Base-by-base conservation (phyloP, 495 filamentous ascomycete species). In the Monascus purpureus region DNA sequence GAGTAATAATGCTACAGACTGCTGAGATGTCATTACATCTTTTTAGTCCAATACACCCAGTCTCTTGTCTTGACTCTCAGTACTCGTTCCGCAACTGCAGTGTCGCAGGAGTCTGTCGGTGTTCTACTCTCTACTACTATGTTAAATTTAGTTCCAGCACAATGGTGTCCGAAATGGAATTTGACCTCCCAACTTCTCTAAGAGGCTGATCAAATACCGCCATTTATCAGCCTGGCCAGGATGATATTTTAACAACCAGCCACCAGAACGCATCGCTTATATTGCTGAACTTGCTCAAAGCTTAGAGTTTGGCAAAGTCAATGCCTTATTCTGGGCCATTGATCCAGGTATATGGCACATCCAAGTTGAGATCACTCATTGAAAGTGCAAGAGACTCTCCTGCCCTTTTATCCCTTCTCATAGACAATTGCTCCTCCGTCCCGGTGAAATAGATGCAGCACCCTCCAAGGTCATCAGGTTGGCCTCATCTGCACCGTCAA, bases 161-260 rank as follows among this genome's bases (percentile, higher is more conserved):
- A 36, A 36, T 32, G 38, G 15, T 25, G 16, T 22, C 20, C 9
- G 20, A 22, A 22, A 22, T 22, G 20, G 20, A 22, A 22, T 5
- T 22, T 22, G 20, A 9, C 20, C 20, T 4, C 9, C 20, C 20
- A 22, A 22, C 5, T 9, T 9, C 4, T 22, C 20, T 22, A 22
- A 22, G 20, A 9, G 20, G 20, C 5, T 5, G 20, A 22, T 22
- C 20, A 4, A 22, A 22, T 22, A 22, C 20, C 9, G 20, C 9
- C 5, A 22, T 5, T 22, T 22, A 22, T 22, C 20, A 5, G 20
- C 20, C 20, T 9, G 9, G 9, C 20, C 5, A 22, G 20, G 20
- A 22, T n/a, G n/a, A 22, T 9, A 22, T 22, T 22, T 22, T 9
- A 22, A 22, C 9, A 22, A 5, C 20, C 20, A 22, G 9, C 9